Percentiles rank a stretch among this genome's conserved stretches.
phyloP scores from a whole-genome alignment of 2,329 filamentous ascomycete species.

The Sporothrix humicola region DNA sequence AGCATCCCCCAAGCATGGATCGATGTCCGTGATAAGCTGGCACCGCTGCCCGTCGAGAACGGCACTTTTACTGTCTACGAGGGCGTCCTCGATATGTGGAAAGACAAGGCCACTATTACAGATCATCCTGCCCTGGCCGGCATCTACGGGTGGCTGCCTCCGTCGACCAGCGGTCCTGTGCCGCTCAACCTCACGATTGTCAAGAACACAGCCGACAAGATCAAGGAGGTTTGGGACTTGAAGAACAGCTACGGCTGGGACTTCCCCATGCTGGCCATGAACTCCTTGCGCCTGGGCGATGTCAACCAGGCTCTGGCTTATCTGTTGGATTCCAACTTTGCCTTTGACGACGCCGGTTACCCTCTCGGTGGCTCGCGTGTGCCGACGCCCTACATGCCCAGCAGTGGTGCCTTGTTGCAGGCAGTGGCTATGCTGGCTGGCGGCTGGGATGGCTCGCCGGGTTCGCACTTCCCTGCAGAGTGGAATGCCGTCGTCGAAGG shows the following conservation, averaged over 20 bases:
- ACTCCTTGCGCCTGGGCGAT: slow-evolving; percentile 50
- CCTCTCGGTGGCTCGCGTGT: slow-evolving; percentile 58
- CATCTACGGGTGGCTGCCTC: slow-evolving; percentile 52
- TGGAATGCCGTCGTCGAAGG: slow-evolving; percentile 58
- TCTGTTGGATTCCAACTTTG: slow-evolving; percentile 56
- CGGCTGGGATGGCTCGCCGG: slow-evolving; percentile 59
- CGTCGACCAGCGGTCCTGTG: slow-evolving; percentile 44
- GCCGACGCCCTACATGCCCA: slow-evolving; percentile 64
- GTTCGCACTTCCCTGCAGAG: slow-evolving; percentile 52
- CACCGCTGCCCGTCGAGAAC: slow-evolving; percentile 55
- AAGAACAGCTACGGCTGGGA: slow-evolving; percentile 53
- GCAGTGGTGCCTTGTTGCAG: slow-evolving; percentile 55
- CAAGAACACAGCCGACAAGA: slow-evolving; percentile 48
- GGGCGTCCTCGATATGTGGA: slow-evolving; percentile 53
- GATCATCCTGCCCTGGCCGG: slow-evolving; percentile 53
- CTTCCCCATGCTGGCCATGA: slow-evolving; percentile 54
- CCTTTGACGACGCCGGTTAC: slow-evolving; percentile 63
- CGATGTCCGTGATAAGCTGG: slow-evolving; percentile 57
- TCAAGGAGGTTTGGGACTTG: slow-evolving; percentile 49
- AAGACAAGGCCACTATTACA: slow-evolving; percentile 47
- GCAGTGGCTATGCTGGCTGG: slow-evolving; percentile 63
- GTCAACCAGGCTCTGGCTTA: slow-evolving; percentile 49
- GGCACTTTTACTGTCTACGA: slow-evolving; percentile 62
- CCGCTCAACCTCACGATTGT: slow-evolving; percentile 47
- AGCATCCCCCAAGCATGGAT: slow-evolving; percentile 54